Conservation (phyloP, 2,329 filamentous ascomycete genomes). For the Tetracladium maxilliforme region DNA sequence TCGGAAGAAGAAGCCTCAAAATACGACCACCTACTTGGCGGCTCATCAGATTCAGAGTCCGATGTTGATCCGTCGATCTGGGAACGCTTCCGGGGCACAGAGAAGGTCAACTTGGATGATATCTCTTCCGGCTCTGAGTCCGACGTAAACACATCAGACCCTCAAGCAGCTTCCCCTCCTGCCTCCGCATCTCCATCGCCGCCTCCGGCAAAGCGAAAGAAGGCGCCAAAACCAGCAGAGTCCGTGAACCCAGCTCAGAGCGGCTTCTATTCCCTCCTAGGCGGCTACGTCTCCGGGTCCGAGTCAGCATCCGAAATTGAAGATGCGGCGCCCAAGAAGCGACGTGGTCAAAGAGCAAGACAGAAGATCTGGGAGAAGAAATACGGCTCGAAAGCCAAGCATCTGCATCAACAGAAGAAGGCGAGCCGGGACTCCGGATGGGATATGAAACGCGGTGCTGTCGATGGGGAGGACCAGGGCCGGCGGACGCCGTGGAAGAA, state of each 20-base stretch:
- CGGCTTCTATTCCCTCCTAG: no score
- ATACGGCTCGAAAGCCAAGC: slow-evolving; percentile 56
- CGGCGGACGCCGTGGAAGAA: slow-evolving; percentile 2
- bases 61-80: slow-evolving; percentile 1
- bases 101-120: slow-evolving; percentile 1
- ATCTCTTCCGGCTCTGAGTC: slow-evolving; percentile 2
- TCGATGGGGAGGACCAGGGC: slow-evolving; percentile 12
- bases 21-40: slow-evolving; percentile 13
- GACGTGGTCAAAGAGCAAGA: slow-evolving; percentile 62
- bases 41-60: slow-evolving; percentile 14
- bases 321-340: slow-evolving; percentile 49
- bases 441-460: slow-evolving; percentile 43
- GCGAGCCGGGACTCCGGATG: slow-evolving; percentile 32
- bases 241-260: no score
- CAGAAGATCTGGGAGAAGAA: slow-evolving; percentile 73
- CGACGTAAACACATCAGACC: no score
- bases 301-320: slow-evolving; percentile 55
- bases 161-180: no score
- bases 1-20: slow-evolving; percentile 10
- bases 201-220: slow-evolving; percentile 8
- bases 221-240: slow-evolving; percentile 5
- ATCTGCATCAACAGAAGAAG: slow-evolving; percentile 32
- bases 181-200: slow-evolving; percentile 2
- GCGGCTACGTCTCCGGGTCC: slow-evolving; percentile 65
- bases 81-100: not conserved